Conservation (phyloP, 2,329 filamentous ascomycete genomes). For the Biscogniauxia marginata region DNA sequence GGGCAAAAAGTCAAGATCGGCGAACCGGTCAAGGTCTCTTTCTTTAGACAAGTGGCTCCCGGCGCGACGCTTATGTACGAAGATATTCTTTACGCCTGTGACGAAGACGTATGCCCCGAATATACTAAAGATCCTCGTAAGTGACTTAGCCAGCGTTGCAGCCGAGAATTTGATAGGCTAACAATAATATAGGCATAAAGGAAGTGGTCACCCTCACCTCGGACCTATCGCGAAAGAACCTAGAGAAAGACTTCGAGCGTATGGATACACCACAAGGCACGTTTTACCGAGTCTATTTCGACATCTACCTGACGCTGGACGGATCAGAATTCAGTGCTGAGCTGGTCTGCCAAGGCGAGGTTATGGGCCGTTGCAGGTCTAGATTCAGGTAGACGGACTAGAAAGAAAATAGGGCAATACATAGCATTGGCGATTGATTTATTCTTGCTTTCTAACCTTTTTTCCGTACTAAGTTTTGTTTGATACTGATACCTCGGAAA, state of each 20-base stretch:
- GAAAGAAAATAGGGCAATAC: constrained; percentile 7
- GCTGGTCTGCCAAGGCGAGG: constrained; percentile 97
- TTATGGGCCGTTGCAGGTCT: constrained; percentile 95
- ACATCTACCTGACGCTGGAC: constrained; percentile 88
- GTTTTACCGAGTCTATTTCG: constrained; percentile 82
- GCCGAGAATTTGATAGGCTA: constrained; percentile 26
- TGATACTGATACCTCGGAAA: constrained; percentile 28
- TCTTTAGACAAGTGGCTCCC: constrained; percentile 96
- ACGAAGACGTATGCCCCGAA: constrained; percentile 96
- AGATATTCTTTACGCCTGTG: constrained; percentile 95
- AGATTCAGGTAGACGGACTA: constrained; percentile 64
- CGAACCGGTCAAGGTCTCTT: constrained; percentile 97
- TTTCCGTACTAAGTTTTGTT: constrained; percentile 18
- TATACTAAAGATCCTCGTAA: constrained; percentile 99
- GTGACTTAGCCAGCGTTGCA: constrained; percentile 39
- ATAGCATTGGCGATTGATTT: constrained; percentile 15
- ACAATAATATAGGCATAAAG: constrained; percentile 74
- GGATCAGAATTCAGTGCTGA: constrained; percentile 98
- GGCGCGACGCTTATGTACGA: constrained; percentile 99
- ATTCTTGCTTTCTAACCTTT: constrained; percentile 16
- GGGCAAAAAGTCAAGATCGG: constrained; percentile 99
- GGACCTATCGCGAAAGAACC: constrained; percentile 94
- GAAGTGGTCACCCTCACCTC: constrained; percentile 97
- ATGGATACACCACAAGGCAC: constrained; percentile 99
- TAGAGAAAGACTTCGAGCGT: constrained; percentile 98